phyloP scores from a whole-genome alignment of 2,329 filamentous ascomycete genomes.

The Fusarium drepaniforme region DNA sequence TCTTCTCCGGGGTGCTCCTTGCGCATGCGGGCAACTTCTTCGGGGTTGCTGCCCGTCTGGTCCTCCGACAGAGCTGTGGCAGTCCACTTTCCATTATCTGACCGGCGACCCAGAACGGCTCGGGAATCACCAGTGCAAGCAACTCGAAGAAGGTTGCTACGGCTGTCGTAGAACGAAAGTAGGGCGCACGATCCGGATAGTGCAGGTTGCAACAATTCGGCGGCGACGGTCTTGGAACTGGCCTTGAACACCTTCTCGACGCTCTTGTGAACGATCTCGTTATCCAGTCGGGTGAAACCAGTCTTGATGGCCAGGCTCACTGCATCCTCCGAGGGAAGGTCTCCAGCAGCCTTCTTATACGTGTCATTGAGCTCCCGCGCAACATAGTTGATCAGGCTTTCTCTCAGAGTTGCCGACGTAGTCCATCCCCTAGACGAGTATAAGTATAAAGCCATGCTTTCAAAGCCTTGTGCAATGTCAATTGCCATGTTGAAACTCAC shows the following conservation, averaged over 20 bases:
- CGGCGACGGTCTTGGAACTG: constrained; percentile 89
- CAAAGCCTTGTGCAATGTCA: neutral
- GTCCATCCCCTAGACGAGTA: constrained; percentile 83
- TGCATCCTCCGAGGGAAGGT: constrained; percentile 80
- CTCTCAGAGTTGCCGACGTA: constrained; percentile 93
- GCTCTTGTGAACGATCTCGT: constrained; percentile 95
- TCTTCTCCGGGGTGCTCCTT: constrained; percentile 91
- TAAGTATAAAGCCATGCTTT: constrained; percentile 13
- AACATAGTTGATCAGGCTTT: constrained; percentile 92
- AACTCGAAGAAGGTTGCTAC: constrained; percentile 87
- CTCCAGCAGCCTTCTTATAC: constrained; percentile 78
- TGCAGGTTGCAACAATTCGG: constrained; percentile 91
- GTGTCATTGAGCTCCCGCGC: constrained; percentile 93
- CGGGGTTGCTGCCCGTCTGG: constrained; percentile 90
- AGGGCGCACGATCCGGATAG: constrained; percentile 97
- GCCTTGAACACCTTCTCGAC: constrained; percentile 92
- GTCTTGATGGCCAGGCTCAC: constrained; percentile 94
- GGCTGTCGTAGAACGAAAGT: constrained; percentile 94
- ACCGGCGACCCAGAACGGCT: constrained; percentile 87
- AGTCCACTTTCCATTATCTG: constrained; percentile 87
- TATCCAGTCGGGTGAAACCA: constrained; percentile 87
- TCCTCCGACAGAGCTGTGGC: constrained; percentile 91
- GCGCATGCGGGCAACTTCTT: constrained; percentile 85
- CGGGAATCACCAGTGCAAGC: constrained; percentile 97
- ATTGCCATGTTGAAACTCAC: constrained; percentile 62